Evolutionary conservation across 768 basidiomycete species (phyloP), one percentile per base, ranked within the genome.

Genomic region (Boletus vinaceobasis): DNA sequence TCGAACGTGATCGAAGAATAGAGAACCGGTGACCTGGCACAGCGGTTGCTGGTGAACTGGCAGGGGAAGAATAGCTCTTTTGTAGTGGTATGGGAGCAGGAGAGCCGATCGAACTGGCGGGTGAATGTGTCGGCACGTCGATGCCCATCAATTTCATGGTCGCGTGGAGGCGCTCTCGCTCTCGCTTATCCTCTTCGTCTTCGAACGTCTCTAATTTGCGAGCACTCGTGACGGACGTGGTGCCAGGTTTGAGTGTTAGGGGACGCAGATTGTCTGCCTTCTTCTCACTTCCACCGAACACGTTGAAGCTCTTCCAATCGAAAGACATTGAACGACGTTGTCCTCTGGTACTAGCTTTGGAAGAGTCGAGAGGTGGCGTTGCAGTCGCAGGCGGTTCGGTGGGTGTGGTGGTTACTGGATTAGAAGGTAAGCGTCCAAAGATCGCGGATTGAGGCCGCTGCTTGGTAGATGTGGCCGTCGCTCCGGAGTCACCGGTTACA

Each of bases 141-240:
- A 96, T 91, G 5, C 96, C 96, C 87, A 95, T 93, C 29, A 96
- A 75, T 68, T 93, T 91, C 89, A 98, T 90, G 27, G 93, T 92
- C 15, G 92, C 92, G 59, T 88, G 80, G 51, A 98, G 77, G 15
- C 93, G 82, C 68, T 94, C 93, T 52, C 95, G 78, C 71, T 96
- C 93, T 58, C 79, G 81, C 37, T 83, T 78, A 66, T 97, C 94
- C 57, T 98, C 93, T 55, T 98, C 96, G 63, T 98, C 95, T 70
- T 98, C 95, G 38, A 80, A 76, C 1, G 86, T 92, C 55, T 95
- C 92, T 36, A 95, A 72, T 70, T 94, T 93, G 48, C 91, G 81
- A 27, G 82, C 90, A 55, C 79, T 73, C 2, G 81, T 81, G 32
- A 85, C 75, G 7, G 84, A 65, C 48, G 68, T 68, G 40, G 80